Base-by-base conservation (phyloP, 345 rosid genomes). In the Geranium rotundifolium region DNA sequence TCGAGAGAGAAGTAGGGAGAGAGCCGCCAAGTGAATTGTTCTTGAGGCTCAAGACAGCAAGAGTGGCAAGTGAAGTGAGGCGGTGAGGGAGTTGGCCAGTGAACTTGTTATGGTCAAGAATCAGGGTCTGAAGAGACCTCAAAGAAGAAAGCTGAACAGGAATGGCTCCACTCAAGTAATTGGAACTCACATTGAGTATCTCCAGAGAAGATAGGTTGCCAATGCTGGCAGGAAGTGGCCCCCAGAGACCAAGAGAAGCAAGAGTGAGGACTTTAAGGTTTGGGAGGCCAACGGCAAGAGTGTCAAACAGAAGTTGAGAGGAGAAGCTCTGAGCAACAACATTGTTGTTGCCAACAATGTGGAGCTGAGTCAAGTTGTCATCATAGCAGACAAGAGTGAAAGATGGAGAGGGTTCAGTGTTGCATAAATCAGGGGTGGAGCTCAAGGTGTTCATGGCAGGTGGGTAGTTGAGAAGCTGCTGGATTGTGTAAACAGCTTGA, bases 361-460 rank as follows among this genome's bases (percentile, higher is more conserved):
- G 88, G 65, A 85, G 78, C 77, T 85, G 88, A 2, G 91, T 81
- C 27, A 85, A 50, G 56, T 77, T 66, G n/a, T 78, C 76, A 60
- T 78, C 76, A 63, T 81, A 85, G 73, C 91, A 85, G 2, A 61
- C 72, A 1, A 85, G 29, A 16, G 83, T 76, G 17, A 81, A 70
- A 50, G 75, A 71, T 64, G 83, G 62, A 20, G 79, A 59, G 61
- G 85, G 77, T 17, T 77, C 82, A 29, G 63, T 59, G 65, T 30
- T 71, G 84, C 88, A 85, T 4, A 76, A 58, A 56, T 83, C 83
- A 20, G 73, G n/a, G 29, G 65, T 13, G 60, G 10, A 59, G 72
- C 46, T 46, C 13, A 70, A 65, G 72, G 69, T 79, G 75, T 23
- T 57, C 7, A 67, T 65, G 46, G 56, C 30, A 29, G 74, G 65